Conservation (phyloP, 352 stramenopile genomes). For the Ochromonadaceae sp. region DNA sequence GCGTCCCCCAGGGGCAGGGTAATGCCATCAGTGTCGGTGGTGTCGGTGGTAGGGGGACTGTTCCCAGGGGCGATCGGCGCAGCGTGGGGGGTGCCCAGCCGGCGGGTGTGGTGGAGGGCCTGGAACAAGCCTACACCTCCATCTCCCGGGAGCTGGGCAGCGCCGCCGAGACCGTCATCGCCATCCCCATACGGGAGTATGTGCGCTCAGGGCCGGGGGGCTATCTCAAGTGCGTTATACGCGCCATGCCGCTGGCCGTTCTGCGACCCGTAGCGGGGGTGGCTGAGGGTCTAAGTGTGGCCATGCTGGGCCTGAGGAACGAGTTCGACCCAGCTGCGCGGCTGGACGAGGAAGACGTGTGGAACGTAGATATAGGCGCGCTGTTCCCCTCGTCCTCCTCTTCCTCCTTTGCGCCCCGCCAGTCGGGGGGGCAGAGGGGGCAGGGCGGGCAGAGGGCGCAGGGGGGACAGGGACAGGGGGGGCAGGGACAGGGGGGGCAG, state of each 20-base stretch:
- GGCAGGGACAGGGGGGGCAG: too few relatives aligned
- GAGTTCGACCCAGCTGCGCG: not conserved
- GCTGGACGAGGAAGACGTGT: conserved; percentile 19
- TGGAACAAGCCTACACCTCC: conserved; percentile 14
- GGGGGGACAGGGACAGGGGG: too few relatives aligned
- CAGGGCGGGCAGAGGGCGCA: too few relatives aligned
- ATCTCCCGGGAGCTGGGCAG: not conserved
- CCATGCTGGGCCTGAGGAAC: conserved; percentile 18
- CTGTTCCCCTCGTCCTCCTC: too few relatives aligned
- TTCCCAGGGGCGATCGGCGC: not conserved
- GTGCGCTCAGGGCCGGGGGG: not conserved
- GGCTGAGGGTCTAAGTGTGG: conserved; percentile 12
- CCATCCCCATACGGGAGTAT: conserved; percentile 18
- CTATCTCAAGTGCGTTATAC: conserved; percentile 2
- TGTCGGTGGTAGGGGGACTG: not conserved
- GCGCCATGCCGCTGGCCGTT: conserved; percentile 14
- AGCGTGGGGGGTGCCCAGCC: conserved; percentile 6
- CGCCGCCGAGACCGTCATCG: conserved; percentile 14
- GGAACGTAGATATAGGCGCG: conserved; percentile 20
- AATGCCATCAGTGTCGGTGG: not conserved
- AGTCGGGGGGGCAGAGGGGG: too few relatives aligned
- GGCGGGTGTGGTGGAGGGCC: not conserved
- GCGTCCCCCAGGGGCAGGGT: not conserved
- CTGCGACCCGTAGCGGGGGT: conserved; percentile 15
- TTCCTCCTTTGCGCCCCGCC: too few relatives aligned